phyloP scores from a whole-genome alignment of 495 filamentous ascomycete species.

The Lophiotrema nucula region DNA sequence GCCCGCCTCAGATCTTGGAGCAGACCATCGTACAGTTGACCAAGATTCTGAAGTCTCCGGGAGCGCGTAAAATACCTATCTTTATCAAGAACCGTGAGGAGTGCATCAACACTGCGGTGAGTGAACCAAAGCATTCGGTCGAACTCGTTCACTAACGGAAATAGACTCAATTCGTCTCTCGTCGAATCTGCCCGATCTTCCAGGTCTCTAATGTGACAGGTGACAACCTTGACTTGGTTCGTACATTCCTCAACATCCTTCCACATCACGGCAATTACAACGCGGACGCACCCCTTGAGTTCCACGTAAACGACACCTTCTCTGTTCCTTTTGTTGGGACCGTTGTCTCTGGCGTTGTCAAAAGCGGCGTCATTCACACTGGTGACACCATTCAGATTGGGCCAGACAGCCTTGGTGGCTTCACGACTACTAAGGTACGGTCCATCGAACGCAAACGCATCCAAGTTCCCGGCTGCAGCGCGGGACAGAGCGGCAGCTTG shows the following conservation, averaged over 20 bases:
- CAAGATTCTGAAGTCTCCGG: conserved; percentile 89
- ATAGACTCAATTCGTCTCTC: conserved; percentile 84
- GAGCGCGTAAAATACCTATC: conserved; percentile 94
- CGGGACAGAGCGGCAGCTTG: conserved; percentile 90
- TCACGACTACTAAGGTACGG: conserved; percentile 83
- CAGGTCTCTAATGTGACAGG: conserved; percentile 98
- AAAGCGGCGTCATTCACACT: conserved; percentile 80
- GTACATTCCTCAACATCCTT: conserved; percentile 91
- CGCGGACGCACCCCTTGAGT: conserved; percentile 83
- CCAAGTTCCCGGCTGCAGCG: conserved; percentile 80
- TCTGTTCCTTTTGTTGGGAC: conserved; percentile 98
- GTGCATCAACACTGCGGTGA: conserved; percentile 80
- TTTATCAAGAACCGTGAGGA: conserved; percentile 90
- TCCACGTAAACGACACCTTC: conserved; percentile 96
- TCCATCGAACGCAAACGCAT: conserved; percentile 96
- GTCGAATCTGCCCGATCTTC: conserved; percentile 95
- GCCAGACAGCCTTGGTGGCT: conserved; percentile 88
- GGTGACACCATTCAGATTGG: conserved; percentile 89
- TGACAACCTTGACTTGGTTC: conserved; percentile 74
- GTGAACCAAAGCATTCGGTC: conserved; percentile 5
- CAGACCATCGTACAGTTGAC: conserved; percentile 91
- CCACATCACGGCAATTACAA: conserved; percentile 95
- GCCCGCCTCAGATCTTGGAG: conserved; percentile 90
- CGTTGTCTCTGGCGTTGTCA: conserved; percentile 91
- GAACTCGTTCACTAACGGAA: conserved; percentile 1